A percentile compares a stretch with the other conserved stretches of the same genome.
Evolutionary conservation across 2,329 filamentous ascomycete genomes (phyloP).

Genomic region (Seiridium cupressi): DNA sequence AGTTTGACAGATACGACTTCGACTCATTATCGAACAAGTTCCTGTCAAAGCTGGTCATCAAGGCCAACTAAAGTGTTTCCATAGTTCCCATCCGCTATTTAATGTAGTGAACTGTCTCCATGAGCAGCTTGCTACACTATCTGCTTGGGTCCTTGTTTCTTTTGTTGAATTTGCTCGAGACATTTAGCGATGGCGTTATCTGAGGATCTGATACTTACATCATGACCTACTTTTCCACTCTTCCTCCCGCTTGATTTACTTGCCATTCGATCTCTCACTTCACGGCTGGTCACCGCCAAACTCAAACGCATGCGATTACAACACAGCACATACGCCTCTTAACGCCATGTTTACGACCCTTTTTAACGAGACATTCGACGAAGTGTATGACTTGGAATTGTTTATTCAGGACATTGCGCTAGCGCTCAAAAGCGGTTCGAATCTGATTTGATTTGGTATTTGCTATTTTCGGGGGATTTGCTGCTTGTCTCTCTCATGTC

Average conservation of each 20-base stretch:
- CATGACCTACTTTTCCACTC: constrained; percentile 23
- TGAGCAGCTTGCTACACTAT: constrained; percentile 16
- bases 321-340: background rate
- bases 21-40: constrained; percentile 97
- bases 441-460: constrained; percentile 9
- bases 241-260: constrained; percentile 20
- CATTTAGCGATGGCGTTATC: constrained; percentile 44
- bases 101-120: constrained; percentile 5
- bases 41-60: constrained; percentile 92
- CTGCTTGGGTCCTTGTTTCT: constrained; percentile 24
- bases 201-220: constrained; percentile 33
- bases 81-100: background rate
- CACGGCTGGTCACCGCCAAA: constrained; percentile 28
- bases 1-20: constrained; percentile 89
- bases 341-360: constrained; percentile 5
- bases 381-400: constrained; percentile 31
- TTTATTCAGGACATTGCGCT: constrained; percentile 13
- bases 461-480: background rate
- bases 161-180: constrained; percentile 29
- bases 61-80: constrained; percentile 65
- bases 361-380: constrained; percentile 30
- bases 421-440: constrained; percentile 26
- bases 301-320: constrained; percentile 23
- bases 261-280: constrained; percentile 23
- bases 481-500: constrained; percentile 20